Evolutionary conservation across 1,284 basidiomycete species (phyloP).

Genomic region (Irpex sp.): DNA sequence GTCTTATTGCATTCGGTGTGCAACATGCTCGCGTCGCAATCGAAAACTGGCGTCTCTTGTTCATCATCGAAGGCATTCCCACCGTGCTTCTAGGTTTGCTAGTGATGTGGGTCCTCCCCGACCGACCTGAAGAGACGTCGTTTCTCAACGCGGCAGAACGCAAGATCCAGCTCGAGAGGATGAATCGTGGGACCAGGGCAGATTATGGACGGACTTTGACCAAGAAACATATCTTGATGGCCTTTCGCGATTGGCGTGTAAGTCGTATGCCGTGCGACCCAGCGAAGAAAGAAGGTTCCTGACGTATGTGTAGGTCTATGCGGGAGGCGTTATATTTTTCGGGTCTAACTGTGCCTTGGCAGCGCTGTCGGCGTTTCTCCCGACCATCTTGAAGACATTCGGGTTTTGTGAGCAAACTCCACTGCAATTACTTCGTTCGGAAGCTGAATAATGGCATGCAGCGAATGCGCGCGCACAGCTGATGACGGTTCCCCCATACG

Average conservation of each 20-base stretch:
- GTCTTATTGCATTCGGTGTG: constrained; percentile 70
- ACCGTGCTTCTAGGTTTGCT: constrained; percentile 63
- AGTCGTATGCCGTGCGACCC: background rate
- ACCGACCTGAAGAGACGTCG: constrained; percentile 69
- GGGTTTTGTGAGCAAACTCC: constrained; percentile 42
- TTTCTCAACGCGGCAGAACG: constrained; percentile 72
- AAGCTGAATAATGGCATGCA: constrained; percentile 14
- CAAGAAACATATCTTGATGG: constrained; percentile 56
- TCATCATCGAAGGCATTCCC: constrained; percentile 75
- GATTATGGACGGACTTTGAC: constrained; percentile 67
- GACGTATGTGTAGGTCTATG: constrained; percentile 41
- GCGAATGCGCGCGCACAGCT: constrained; percentile 57
- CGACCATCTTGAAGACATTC: constrained; percentile 75
- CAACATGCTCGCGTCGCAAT: constrained; percentile 49
- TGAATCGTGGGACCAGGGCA: constrained; percentile 63
- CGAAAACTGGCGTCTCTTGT: constrained; percentile 62
- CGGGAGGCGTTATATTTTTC: constrained; percentile 66
- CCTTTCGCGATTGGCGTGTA: constrained; percentile 70
- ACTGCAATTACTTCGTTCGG: background rate
- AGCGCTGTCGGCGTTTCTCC: constrained; percentile 78
- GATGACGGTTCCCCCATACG: constrained; percentile 80
- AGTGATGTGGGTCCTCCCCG: constrained; percentile 64
- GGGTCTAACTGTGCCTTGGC: constrained; percentile 76
- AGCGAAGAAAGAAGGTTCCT: background rate
- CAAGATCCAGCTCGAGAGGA: constrained; percentile 64